These are phyloP conservation scores for Breynia disticha DNA, from an alignment of 441 rosid genomes.

Conservation along the genomic window DNA sequence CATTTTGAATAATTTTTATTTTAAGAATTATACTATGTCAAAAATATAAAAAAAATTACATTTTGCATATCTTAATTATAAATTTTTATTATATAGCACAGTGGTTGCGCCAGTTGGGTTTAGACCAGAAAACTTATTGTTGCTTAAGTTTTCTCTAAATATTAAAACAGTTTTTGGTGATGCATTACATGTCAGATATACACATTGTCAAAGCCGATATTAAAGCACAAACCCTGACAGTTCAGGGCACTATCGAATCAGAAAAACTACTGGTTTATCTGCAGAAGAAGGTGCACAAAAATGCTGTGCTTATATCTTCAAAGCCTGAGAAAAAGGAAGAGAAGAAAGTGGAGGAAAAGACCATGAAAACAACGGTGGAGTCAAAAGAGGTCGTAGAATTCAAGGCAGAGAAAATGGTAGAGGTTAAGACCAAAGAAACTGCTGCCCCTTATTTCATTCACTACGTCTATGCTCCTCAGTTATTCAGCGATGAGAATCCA, in stretches of 20 bases:
- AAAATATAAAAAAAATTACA: no score
- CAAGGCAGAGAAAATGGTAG: slow-evolving; percentile 25
- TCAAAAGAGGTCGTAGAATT: slow-evolving; percentile 16
- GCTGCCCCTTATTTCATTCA: slow-evolving; percentile 39
- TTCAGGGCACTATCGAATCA: slow-evolving; percentile 55
- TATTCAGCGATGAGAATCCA: slow-evolving; percentile 56
- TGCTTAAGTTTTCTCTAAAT: no score
- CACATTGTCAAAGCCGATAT: slow-evolving; percentile 49
- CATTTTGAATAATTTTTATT: no score
- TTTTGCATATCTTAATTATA: no score
- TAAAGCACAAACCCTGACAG: slow-evolving; percentile 53
- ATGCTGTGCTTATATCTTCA: no score
- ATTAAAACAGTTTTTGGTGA: no score
- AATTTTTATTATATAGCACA: no score
- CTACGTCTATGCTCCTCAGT: slow-evolving; percentile 46
- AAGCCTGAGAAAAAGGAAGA: neutral
- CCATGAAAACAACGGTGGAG: slow-evolving; percentile 11
- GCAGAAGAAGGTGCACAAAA: slow-evolving; percentile 21
- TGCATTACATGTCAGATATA: slow-evolving; percentile 34
- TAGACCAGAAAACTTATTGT: no score
- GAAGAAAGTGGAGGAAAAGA: neutral
- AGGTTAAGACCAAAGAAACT: slow-evolving; percentile 25
- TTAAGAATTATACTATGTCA: no score
- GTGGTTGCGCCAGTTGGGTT: neutral
- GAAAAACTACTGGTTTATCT: slow-evolving; percentile 44